phyloP scores from a whole-genome alignment of 805 yeast genomes.

The Candida gorgasii region DNA sequence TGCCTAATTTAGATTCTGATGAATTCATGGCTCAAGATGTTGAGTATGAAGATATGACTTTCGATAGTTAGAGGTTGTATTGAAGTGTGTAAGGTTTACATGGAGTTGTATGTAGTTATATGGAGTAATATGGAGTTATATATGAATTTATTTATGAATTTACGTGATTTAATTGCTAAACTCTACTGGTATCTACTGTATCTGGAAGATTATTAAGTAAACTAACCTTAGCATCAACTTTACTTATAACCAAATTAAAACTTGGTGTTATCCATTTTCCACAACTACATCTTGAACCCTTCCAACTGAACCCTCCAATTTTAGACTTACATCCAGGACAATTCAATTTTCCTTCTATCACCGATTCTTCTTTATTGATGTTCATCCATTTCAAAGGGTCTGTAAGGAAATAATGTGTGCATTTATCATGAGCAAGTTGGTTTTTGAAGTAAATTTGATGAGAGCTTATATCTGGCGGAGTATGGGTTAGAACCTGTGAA shows the following conservation, averaged over 20 bases:
- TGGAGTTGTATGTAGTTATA: too few species aligned
- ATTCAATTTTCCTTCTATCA: conserved; percentile 79
- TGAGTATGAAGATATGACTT: conserved; percentile 47
- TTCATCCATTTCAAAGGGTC: conserved; percentile 96
- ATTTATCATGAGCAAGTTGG: conserved; percentile 60
- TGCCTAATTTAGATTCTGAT: conserved; percentile 43
- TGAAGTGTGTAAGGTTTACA: too few species aligned
- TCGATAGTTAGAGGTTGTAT: conserved; percentile 33
- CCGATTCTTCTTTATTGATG: conserved; percentile 56
- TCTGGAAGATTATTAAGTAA: neutral
- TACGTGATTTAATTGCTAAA: neutral
- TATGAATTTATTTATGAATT: too few species aligned
- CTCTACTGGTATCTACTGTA: too few species aligned
- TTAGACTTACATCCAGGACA: conserved; percentile 81
- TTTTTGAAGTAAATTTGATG: conserved; percentile 66
- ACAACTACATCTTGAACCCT: conserved; percentile 90
- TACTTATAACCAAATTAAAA: conserved; percentile 73
- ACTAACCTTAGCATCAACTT: conserved; percentile 58
- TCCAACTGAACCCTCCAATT: conserved; percentile 93
- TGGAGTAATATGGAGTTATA: too few species aligned
- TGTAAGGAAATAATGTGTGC: conserved; percentile 77
- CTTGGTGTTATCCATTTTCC: conserved; percentile 97
- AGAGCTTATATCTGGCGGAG: conserved; percentile 63
- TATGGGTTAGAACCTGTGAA: conserved; percentile 61
- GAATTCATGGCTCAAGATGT: conserved; percentile 50